Base-by-base conservation (phyloP, 164 flowering plant genomes). In the Macadamia integrifolia region DNA sequence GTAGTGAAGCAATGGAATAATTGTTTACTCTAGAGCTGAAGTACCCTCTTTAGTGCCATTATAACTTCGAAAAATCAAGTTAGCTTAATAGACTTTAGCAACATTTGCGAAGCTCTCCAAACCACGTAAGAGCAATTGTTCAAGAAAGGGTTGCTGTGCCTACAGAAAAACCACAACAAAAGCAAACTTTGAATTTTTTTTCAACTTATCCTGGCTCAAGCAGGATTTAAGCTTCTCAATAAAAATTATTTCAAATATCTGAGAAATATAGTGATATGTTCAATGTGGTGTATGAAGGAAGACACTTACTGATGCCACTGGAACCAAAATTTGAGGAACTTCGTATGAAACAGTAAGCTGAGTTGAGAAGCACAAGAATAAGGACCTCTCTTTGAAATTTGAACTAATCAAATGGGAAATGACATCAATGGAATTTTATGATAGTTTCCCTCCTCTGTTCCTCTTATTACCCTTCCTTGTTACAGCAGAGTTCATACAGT, bases 301-400 rank as follows among this genome's bases (percentile, higher is more conserved):
- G 57, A 69, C 18, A 71, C 96, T 85, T 83, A 93, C 98, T 0
- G 94, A 77, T 79, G 93, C 91, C 62, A 93, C 89, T 32, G 97
- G 98, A 64, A 61, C 46, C 49, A 91, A 60, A 60, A 91, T 66
- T 67, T 70, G 87, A 66, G 97, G 97, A 59, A 93, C 89, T 79
- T 93, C 96, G 70, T 93, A 93, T 18, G 98, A 90, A 66, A 90
- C 93, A 3, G 97, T 90, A 1, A 93, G 87, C 98, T 91, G 96
- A 60, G 80, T 83, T 66, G 60, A 40, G 67, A 68, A 23, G 55
- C n/a, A 18, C 56, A 61, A 12, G 49, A 60, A 35, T 50, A n/a
- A 60, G 66, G 58, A 13, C 30, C 29, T 68, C 23, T 18, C 15
- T 44, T 1, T 23, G 23, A 23, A 23, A 23, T 23, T 23, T 23